These are phyloP conservation scores for Dendrothele bispora DNA, from an alignment of 768 basidiomycete genomes.

Conservation along the genomic window DNA sequence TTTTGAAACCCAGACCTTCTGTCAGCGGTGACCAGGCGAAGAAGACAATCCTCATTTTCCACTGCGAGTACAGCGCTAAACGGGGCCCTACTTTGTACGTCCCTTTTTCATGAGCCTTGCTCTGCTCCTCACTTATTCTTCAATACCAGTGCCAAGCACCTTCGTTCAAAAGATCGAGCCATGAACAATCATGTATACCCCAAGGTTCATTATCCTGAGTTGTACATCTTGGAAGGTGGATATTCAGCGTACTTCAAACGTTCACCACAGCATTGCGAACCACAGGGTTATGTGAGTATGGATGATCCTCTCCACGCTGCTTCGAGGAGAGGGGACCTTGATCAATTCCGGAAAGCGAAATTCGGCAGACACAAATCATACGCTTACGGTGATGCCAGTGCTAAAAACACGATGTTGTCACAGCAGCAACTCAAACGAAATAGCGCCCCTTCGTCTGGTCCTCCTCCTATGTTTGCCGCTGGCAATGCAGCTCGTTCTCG, in stretches of 20 bases:
- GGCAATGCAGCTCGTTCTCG: conserved; percentile 68
- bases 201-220: conserved; percentile 91
- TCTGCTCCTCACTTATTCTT: neutral
- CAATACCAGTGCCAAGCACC: conserved; percentile 82
- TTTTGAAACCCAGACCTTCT: conserved; percentile 61
- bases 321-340: conserved; percentile 82
- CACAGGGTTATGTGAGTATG: conserved; percentile 87
- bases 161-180: conserved; percentile 87
- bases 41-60: conserved; percentile 91
- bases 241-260: conserved; percentile 85
- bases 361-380: conserved; percentile 91
- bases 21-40: conserved; percentile 70
- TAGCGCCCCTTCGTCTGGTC: conserved; percentile 56
- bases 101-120: conserved; percentile 8
- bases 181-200: conserved; percentile 90
- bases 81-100: conserved; percentile 92
- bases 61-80: conserved; percentile 97
- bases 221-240: conserved; percentile 96
- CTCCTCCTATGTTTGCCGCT: conserved; percentile 62
- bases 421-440: conserved; percentile 64
- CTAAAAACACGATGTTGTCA: conserved; percentile 35
- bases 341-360: conserved; percentile 87
- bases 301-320: conserved; percentile 85
- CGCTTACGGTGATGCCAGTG: conserved; percentile 79
- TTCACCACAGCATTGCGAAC: conserved; percentile 72